These are phyloP conservation scores for Cochlearia excelsa DNA, from an alignment of 345 rosid genomes.

Conservation along the genomic window DNA sequence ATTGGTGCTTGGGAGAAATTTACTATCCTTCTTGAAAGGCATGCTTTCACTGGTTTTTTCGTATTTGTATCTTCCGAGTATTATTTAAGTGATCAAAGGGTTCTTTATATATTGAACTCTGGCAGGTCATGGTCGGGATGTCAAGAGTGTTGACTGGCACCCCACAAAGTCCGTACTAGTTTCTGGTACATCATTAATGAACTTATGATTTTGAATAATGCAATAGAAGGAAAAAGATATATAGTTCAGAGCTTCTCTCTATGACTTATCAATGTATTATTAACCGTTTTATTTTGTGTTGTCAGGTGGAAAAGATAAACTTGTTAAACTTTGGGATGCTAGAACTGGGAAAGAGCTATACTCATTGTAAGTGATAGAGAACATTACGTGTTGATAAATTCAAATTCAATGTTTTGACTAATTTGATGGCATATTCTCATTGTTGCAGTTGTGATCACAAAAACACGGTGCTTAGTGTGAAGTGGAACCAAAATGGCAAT, in stretches of 20 bases:
- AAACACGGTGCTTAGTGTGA: slow-evolving; percentile 91
- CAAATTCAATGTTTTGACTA: slow-evolving; percentile 8
- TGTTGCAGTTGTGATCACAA: slow-evolving; percentile 93
- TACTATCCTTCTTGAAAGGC: no score
- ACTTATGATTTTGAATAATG: slow-evolving; percentile 12
- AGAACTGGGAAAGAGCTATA: slow-evolving; percentile 83
- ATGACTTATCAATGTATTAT: slow-evolving; percentile 1
- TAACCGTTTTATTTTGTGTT: slow-evolving; percentile 20
- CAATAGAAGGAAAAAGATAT: neutral
- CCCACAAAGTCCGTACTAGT: slow-evolving; percentile 90
- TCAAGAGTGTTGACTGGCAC: slow-evolving; percentile 99
- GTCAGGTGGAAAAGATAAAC: slow-evolving; percentile 91
- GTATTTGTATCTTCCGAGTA: slow-evolving; percentile 11
- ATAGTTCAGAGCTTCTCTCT: slow-evolving; percentile 15
- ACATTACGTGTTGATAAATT: neutral
- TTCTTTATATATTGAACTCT: slow-evolving; percentile 66
- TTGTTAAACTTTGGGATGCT: slow-evolving; percentile 99
- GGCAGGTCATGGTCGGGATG: slow-evolving; percentile 99
- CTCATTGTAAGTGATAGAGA: slow-evolving; percentile 77
- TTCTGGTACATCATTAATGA: slow-evolving; percentile 57
- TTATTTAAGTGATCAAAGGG: slow-evolving; percentile 46
- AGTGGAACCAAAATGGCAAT: slow-evolving; percentile 98
- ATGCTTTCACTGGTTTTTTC: no score
- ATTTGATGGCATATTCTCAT: slow-evolving; percentile 28
- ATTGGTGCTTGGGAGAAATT: no score